Evolutionary conservation across 352 stramenopile genomes (phyloP), one percentile per base, ranked within the genome.

Genomic region (Aphanomyces astaci): DNA sequence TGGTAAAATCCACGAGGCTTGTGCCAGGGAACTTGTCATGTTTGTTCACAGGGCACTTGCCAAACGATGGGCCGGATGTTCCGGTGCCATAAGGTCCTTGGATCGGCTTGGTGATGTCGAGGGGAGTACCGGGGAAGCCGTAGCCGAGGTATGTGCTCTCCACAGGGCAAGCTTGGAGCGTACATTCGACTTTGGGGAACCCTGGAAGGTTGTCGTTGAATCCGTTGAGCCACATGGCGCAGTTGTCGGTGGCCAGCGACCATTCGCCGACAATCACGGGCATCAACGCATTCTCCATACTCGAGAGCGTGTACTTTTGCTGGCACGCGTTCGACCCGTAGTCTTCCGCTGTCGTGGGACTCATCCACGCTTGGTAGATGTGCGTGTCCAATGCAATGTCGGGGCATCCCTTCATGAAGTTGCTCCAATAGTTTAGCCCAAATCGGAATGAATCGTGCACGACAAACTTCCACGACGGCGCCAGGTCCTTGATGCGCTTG

Each of bases 391-490:
- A 74, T 3, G 90, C 92, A 71, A 97, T 94, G 66, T 98, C 93
- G 1, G 92, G 90, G 69, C 92, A 97, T 17, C 76, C 74, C 49
- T 78, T 79, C 76, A 91, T 88, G 73, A 94, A 91, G 24, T 80
- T 59, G 56, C 73, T 80, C 82, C 81, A 91, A 70, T 80, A 85
- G 64, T 86, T 59, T 0, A 88, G 71, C 3, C 76, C 78, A 60
- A 98, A 97, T 51, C 91, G 85, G 78, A 98, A 98, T 52, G 89
- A 97, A 79, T 98, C 95, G 78, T 98, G 93, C 65, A 98, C 90
- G 57, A 98, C 87, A 71, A 97, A 98, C 72, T 98, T 97, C 95
- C 95, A 98, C 54, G 96, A 87, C 0, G 92, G 93, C 19, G 93
- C 95, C 28, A 89, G 77, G 51, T 77, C 78, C 73, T 98, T 97